These are phyloP conservation scores for Yarrowia sp. DNA, from an alignment of 805 yeast genomes.

Conservation along the genomic window DNA sequence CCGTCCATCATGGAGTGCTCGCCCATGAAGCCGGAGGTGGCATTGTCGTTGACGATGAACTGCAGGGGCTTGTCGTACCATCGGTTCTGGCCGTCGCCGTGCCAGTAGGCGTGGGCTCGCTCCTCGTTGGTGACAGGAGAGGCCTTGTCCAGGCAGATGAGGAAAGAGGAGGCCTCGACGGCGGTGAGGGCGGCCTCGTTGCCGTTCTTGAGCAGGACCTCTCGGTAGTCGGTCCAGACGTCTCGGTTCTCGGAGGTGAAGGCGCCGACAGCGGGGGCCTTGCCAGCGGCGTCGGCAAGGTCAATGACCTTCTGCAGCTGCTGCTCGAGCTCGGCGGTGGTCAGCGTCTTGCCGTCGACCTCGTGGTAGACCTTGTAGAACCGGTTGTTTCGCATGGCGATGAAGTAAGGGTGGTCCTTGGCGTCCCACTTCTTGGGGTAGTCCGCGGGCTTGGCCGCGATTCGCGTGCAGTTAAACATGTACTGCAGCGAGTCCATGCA, in stretches of 20 bases:
- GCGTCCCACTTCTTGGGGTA: slow-evolving; percentile 41
- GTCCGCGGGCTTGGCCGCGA: slow-evolving; percentile 48
- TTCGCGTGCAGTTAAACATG: slow-evolving; percentile 87
- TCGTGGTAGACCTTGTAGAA: slow-evolving; percentile 65
- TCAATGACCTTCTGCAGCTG: slow-evolving; percentile 59
- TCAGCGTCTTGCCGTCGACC: slow-evolving; percentile 40
- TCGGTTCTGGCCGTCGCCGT: slow-evolving; percentile 90
- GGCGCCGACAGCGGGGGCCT: slow-evolving; percentile 64
- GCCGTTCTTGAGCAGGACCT: slow-evolving; percentile 51
- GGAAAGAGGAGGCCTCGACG: slow-evolving; percentile 75
- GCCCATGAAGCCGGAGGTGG: slow-evolving; percentile 87
- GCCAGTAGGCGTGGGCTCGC: slow-evolving; percentile 85
- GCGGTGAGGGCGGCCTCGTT: slow-evolving; percentile 61
- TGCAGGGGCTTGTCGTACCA: slow-evolving; percentile 90
- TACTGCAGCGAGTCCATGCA: slow-evolving; percentile 91
- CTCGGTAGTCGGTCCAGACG: slow-evolving; percentile 63
- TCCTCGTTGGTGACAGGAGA: slow-evolving; percentile 76
- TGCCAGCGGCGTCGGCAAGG: slow-evolving; percentile 42
- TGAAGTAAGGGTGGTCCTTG: slow-evolving; percentile 51
- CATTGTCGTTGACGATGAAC: slow-evolving; percentile 76
- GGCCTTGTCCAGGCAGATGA: slow-evolving; percentile 72
- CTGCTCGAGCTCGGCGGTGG: slow-evolving; percentile 44
- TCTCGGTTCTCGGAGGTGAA: slow-evolving; percentile 86
- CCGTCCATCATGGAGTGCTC: slow-evolving; percentile 99
- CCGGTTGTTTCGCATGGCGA: slow-evolving; percentile 71